Conservation (phyloP, 768 basidiomycete genomes). For the Collybia mongolica region DNA sequence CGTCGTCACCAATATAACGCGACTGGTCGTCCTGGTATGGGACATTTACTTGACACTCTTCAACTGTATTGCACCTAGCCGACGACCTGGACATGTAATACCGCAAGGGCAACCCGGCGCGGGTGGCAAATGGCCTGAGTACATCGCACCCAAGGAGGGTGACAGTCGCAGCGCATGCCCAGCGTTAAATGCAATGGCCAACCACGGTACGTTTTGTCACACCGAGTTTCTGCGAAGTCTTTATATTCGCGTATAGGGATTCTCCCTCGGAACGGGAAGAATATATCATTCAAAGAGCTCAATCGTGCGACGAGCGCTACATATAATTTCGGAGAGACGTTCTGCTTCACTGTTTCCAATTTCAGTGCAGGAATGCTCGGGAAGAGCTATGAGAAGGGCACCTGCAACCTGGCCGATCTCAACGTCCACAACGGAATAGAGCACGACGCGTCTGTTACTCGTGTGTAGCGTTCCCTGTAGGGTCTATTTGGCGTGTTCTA, state of each 20-base stretch:
- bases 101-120: constrained; percentile 53
- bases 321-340: constrained; percentile 66
- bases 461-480: constrained; percentile 30
- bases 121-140: constrained; percentile 70
- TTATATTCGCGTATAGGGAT: constrained; percentile 37
- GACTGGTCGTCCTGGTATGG: constrained; percentile 38
- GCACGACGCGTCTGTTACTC: constrained; percentile 61
- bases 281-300: constrained; percentile 58
- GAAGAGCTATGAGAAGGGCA: constrained; percentile 52
- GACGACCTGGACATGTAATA: constrained; percentile 49
- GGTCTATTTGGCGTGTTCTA: not conserved
- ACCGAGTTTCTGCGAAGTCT: not conserved
- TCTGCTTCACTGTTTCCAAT: constrained; percentile 63
- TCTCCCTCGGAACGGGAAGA: constrained; percentile 59
- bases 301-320: constrained; percentile 41
- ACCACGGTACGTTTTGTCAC: constrained; percentile 55
- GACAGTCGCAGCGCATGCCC: constrained; percentile 75
- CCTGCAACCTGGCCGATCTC: constrained; percentile 62
- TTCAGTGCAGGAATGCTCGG: constrained; percentile 54
- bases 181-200: constrained; percentile 75
- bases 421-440: constrained; percentile 74
- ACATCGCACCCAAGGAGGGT: constrained; percentile 47
- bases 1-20: not conserved
- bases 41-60: constrained; percentile 45
- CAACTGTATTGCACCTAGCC: constrained; percentile 49